Conservation (phyloP, 1,284 basidiomycete species). For the Puccinia hordei region DNA sequence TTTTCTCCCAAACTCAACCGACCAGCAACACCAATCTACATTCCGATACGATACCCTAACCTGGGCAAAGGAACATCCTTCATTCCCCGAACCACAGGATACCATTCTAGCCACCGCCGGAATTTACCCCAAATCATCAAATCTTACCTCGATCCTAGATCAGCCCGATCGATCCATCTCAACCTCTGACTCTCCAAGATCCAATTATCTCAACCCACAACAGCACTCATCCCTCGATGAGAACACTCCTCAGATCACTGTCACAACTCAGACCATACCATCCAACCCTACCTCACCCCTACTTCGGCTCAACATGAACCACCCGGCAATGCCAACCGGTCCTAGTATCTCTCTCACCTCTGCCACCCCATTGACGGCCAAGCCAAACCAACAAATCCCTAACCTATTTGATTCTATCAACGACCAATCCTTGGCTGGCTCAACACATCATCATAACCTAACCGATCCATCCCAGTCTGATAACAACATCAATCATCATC, state of each 20-base stretch:
- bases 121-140: constrained; percentile 29
- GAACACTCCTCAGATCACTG: neutral
- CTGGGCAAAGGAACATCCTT: constrained; percentile 38
- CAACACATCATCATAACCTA: neutral
- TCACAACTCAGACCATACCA: neutral
- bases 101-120: constrained; percentile 37
- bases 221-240: neutral
- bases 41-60: constrained; percentile 43
- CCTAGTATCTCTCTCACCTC: constrained; percentile 45
- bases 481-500: constrained; percentile 5
- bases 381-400: constrained; percentile 14
- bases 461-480: neutral
- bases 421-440: neutral
- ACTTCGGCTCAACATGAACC: constrained; percentile 44
- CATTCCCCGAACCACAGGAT: constrained; percentile 37
- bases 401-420: neutral
- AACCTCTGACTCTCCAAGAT: neutral
- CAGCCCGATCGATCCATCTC: neutral
- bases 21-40: constrained; percentile 5
- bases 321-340: constrained; percentile 41
- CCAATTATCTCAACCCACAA: neutral
- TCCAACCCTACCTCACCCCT: constrained; percentile 43
- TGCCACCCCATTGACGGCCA: constrained; percentile 43
- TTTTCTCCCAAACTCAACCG: neutral
- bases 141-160: constrained; percentile 5